These are phyloP conservation scores for Claviceps capensis DNA, from an alignment of 2,329 filamentous ascomycete genomes.

Conservation along the genomic window DNA sequence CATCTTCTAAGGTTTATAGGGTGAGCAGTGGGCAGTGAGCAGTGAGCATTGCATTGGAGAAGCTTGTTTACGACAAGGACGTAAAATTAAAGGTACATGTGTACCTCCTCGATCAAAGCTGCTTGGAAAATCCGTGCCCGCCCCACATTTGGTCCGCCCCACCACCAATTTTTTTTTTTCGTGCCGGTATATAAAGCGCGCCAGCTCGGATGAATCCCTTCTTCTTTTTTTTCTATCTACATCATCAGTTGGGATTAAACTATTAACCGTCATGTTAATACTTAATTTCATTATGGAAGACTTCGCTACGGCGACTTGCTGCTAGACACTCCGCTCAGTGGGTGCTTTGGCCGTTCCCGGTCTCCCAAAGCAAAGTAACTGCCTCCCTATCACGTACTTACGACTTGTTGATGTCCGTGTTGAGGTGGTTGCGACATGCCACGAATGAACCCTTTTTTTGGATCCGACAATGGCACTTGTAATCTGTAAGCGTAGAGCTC, in stretches of 20 bases:
- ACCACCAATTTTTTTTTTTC: conserved; percentile 1
- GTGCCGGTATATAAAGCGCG: conserved; percentile 7
- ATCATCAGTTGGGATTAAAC: conserved; percentile 31
- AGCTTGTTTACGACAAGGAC: too few species aligned
- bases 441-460: not conserved
- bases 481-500: not conserved
- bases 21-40: too few species aligned
- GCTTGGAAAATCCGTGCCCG: not conserved
- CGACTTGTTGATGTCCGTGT: conserved; percentile 31
- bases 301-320: conserved; percentile 42
- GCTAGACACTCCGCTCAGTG: conserved; percentile 34
- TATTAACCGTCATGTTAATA: conserved; percentile 37
- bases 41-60: too few species aligned
- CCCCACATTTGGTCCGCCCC: not conserved
- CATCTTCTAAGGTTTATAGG: too few species aligned
- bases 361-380: conserved; percentile 34
- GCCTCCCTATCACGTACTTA: conserved; percentile 29
- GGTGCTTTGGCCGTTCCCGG: conserved; percentile 43
- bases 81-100: too few species aligned
- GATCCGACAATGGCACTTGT: not conserved
- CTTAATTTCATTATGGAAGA: conserved; percentile 30
- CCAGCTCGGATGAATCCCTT: conserved; percentile 1
- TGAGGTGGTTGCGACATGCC: conserved; percentile 36
- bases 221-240: conserved; percentile 21
- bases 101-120: too few species aligned